Evolutionary conservation across 2,329 filamentous ascomycete species (phyloP).

Genomic region (Ceratocystis colombiana): DNA sequence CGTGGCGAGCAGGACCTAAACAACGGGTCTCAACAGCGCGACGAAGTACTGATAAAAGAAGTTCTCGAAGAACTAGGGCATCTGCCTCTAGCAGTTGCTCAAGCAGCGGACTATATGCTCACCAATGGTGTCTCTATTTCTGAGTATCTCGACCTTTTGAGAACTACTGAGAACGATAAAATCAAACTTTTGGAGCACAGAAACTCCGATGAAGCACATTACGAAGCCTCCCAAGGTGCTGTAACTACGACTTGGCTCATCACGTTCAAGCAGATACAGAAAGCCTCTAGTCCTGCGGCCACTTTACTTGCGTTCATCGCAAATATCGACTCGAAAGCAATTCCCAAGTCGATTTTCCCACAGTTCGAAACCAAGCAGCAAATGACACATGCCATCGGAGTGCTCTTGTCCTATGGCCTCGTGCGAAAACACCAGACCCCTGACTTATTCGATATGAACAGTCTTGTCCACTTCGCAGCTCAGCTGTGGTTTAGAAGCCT

Average conservation of each 20-base stretch:
- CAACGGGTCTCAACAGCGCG: background rate
- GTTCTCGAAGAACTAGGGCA: constrained; percentile 9
- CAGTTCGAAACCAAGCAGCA: background rate
- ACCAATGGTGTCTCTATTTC: background rate
- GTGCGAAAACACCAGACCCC: background rate
- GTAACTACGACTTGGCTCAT: background rate
- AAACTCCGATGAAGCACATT: background rate
- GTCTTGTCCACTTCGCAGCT: background rate
- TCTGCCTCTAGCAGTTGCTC: constrained; percentile 26
- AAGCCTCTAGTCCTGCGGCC: fast-evolving
- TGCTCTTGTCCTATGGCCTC: background rate
- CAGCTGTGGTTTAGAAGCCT: too few species aligned
- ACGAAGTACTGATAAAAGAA: background rate
- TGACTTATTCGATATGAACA: background rate
- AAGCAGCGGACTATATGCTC: constrained; percentile 26
- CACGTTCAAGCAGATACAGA: background rate
- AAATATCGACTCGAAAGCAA: background rate
- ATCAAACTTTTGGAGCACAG: background rate
- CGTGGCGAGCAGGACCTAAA: background rate
- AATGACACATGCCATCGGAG: background rate
- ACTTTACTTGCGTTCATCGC: background rate
- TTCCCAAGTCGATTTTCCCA: background rate
- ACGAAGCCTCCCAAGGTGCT: background rate
- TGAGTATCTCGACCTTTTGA: background rate
- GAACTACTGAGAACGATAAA: background rate